Evolutionary conservation across 768 basidiomycete genomes (phyloP).

Genomic region (Leccinum barrowsii): DNA sequence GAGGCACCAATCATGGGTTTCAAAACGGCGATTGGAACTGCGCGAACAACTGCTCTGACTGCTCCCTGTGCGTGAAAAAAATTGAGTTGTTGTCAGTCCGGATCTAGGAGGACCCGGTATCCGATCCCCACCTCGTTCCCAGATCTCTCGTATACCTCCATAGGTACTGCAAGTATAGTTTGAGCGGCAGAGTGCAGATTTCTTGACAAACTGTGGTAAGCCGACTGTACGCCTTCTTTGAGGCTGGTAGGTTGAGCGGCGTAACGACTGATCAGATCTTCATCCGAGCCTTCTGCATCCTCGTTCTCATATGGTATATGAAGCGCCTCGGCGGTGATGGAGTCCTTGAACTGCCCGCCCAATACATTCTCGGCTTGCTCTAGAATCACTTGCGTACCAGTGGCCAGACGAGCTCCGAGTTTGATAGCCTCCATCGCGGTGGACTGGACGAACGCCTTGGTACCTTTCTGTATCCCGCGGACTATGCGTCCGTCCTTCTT

Average conservation of each 20-base stretch:
- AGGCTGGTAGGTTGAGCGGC: slow-evolving; percentile 86
- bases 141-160: slow-evolving; percentile 97
- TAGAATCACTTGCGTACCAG: slow-evolving; percentile 95
- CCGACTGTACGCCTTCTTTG: slow-evolving; percentile 83
- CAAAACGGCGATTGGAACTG: slow-evolving; percentile 94
- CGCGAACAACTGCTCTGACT: slow-evolving; percentile 90
- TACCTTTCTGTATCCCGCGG: slow-evolving; percentile 91
- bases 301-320: slow-evolving; percentile 40
- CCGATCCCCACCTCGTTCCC: slow-evolving; percentile 71
- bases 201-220: slow-evolving; percentile 82
- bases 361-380: slow-evolving; percentile 92
- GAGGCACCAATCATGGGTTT: slow-evolving; percentile 98
- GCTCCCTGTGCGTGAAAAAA: slow-evolving; percentile 58
- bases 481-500: slow-evolving; percentile 93
- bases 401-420: slow-evolving; percentile 89
- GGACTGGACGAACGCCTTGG: slow-evolving; percentile 88
- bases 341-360: slow-evolving; percentile 69
- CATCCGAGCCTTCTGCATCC: slow-evolving; percentile 31
- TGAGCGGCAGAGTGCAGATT: slow-evolving; percentile 95
- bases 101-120: background rate
- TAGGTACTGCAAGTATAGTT: slow-evolving; percentile 96
- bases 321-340: slow-evolving; percentile 65
- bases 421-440: slow-evolving; percentile 96
- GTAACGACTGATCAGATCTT: slow-evolving; percentile 79
- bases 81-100: background rate